phyloP scores from a whole-genome alignment of 1,284 basidiomycete genomes.

The Ustilago crameri region DNA sequence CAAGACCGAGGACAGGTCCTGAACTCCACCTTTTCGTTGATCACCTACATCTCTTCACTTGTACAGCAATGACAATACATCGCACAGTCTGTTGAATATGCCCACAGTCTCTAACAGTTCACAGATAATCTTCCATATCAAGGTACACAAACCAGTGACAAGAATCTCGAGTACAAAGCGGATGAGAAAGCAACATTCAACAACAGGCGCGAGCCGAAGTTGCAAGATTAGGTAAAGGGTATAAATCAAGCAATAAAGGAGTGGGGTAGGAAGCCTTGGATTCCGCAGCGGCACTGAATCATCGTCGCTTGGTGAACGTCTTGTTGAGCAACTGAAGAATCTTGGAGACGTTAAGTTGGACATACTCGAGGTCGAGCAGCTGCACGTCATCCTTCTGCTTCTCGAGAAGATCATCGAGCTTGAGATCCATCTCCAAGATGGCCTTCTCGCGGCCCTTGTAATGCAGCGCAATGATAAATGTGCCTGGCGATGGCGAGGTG shows the following conservation, averaged over 20 bases:
- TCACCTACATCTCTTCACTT: neutral
- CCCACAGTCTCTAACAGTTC: too few species aligned
- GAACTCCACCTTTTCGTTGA: too few species aligned
- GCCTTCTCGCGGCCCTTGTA: conserved; percentile 99
- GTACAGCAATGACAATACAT: conserved; percentile 1
- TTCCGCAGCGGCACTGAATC: conserved; percentile 4
- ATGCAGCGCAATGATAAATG: conserved; percentile 97
- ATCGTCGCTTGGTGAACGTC: conserved; percentile 62
- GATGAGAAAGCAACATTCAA: neutral
- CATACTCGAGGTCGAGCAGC: conserved; percentile 93
- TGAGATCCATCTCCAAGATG: conserved; percentile 99
- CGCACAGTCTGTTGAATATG: too few species aligned
- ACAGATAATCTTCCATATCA: neutral
- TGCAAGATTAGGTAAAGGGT: conserved; percentile 1
- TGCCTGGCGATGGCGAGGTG: conserved; percentile 94
- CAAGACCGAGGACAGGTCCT: conserved; percentile 18
- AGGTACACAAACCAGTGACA: neutral
- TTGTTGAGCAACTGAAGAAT: conserved; percentile 79
- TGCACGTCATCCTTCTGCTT: conserved; percentile 99
- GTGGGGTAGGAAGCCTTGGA: conserved; percentile 4
- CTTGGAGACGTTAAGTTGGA: conserved; percentile 94
- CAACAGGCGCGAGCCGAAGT: neutral
- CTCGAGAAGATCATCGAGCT: conserved; percentile 97
- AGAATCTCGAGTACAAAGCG: neutral
- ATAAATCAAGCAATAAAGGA: conserved; percentile 8